A percentile compares a stretch with the other conserved stretches of the same genome.
These are phyloP conservation scores for Eucalyptus regnans DNA, from an alignment of 345 rosid species.

Conservation along the genomic window DNA sequence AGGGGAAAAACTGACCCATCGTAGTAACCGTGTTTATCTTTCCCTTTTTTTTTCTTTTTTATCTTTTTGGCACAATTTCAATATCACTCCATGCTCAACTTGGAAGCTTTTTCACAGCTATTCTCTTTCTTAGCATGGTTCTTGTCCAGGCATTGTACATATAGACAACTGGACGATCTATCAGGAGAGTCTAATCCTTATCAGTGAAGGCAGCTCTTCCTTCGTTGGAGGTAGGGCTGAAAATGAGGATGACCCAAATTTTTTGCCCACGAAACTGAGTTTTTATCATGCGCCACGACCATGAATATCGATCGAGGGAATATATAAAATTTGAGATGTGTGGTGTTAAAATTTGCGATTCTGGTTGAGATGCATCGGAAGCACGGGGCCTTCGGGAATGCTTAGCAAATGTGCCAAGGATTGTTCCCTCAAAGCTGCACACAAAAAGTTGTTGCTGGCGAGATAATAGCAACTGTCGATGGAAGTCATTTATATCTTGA, in stretches of 20 bases:
- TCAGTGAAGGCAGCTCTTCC: background rate
- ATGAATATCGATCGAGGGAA: background rate
- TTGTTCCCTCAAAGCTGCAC: background rate
- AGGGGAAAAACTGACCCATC: slow-evolving; percentile 28
- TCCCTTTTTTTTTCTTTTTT: too few relatives aligned
- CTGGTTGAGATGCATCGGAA: background rate
- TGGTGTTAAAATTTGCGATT: background rate
- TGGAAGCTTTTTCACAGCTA: background rate
- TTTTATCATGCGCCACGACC: background rate
- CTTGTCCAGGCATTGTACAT: background rate
- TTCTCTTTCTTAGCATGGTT: background rate
- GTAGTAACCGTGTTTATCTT: background rate
- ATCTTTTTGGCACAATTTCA: background rate
- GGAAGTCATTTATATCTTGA: background rate
- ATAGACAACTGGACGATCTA: background rate
- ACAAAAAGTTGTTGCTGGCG: background rate
- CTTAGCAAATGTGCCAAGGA: background rate
- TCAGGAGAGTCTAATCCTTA: background rate
- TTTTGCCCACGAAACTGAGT: background rate
- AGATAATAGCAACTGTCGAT: background rate
- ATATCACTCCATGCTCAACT: background rate
- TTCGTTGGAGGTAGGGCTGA: background rate
- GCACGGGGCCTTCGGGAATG: background rate
- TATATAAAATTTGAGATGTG: background rate
- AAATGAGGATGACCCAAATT: background rate